Base-by-base conservation (phyloP, 2,329 filamentous ascomycete species). In the Monosporascus sp. region DNA sequence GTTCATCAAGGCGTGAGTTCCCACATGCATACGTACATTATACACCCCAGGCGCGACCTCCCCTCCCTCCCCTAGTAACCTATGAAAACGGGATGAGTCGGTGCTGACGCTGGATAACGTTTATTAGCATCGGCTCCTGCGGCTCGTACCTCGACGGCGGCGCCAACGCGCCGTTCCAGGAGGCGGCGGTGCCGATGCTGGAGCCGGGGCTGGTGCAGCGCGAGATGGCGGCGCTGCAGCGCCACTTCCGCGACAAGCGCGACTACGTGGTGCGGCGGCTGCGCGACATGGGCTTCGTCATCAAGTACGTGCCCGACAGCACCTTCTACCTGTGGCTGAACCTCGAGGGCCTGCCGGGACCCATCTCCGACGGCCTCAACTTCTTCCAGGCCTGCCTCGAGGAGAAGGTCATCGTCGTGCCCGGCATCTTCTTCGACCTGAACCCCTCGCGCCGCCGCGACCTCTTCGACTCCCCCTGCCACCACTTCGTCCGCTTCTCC, bases 371-470 rank as follows among this genome's bases (percentile, higher is more conserved):
- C 68, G 93, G 93, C 8, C 77, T 97, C 65, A 96, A 96, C 76
- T 97, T 97, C 81, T 97, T 97, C 83, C 85, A 94, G 69, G 91
- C 91, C 31, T 94, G 94, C 67, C 76, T 97, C 45, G 84, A 89
- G 65, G 91, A 97, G 77, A 95, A 95, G 79, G 90, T 95, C 60
- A 97, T 97, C 66, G 91, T 97, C 18, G 93, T 97, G 5, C 93
- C 93, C 0, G 93, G 93, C 55, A 97, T 97, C 71, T 97, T 97
- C 81, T 97, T 97, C 70, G 93, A 97, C 66, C 74, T 97, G 59
- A 97, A 97, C 75, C 93, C 93, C 4, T 87, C 88, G 37, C 88
- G 90, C 70, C 82, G 93, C 59, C 81, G 93, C 68, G 93, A 97
- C 70, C 72, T 97, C 61, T 97, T 97, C 61, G 93, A 97, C 73